phyloP scores from a whole-genome alignment of 192 early-diverging fungal genomes.

The Backusella luteola region DNA sequence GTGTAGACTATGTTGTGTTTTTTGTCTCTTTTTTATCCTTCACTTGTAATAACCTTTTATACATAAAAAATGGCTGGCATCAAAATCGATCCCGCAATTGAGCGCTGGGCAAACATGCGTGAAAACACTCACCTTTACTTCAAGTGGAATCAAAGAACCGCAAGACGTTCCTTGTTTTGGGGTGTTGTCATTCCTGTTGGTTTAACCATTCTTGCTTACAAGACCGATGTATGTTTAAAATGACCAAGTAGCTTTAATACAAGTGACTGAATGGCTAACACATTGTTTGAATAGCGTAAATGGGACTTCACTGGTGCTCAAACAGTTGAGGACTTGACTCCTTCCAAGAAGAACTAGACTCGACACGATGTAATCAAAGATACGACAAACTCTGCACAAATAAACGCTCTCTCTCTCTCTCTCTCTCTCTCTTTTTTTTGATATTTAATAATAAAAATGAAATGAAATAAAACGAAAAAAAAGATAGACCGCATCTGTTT shows the following conservation, averaged over 20 bases:
- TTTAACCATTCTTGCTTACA: conserved; percentile 32
- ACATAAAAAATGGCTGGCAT: conserved; percentile 30
- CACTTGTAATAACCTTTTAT: neutral
- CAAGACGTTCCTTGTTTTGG: conserved; percentile 28
- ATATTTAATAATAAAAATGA: neutral
- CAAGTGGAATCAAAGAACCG: conserved; percentile 32
- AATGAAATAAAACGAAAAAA: neutral
- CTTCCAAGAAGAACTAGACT: conserved; percentile 27
- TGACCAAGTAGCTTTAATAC: too few relatives aligned
- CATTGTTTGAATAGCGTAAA: conserved; percentile 21
- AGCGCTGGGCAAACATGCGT: conserved; percentile 41
- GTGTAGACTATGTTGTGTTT: neutral
- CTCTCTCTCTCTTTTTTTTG: neutral
- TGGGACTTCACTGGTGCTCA: conserved; percentile 41
- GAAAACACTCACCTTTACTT: conserved; percentile 41
- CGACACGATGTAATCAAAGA: neutral
- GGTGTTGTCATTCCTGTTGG: conserved; percentile 36
- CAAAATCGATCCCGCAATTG: conserved; percentile 39
- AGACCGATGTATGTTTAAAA: conserved; percentile 34
- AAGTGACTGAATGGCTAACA: neutral
- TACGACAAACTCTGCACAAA: neutral
- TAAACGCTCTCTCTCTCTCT: neutral
- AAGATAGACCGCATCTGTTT: too few relatives aligned
- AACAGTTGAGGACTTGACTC: conserved; percentile 29
- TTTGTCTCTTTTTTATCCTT: neutral